phyloP scores from a whole-genome alignment of 805 yeast genomes.

The Groenewaldozyma salmanticensis region DNA sequence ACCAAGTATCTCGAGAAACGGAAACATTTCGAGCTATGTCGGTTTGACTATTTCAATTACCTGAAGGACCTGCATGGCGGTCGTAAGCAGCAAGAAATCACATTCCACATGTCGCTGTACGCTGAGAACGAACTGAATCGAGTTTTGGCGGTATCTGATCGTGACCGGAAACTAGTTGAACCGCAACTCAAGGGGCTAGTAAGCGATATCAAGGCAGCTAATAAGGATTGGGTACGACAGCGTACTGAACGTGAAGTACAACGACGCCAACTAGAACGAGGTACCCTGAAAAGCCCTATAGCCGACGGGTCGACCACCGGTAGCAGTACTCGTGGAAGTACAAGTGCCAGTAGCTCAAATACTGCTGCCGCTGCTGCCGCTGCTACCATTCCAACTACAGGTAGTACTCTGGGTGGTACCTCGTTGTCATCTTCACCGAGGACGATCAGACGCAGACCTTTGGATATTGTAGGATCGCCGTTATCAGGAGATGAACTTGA shows the following conservation, averaged over 20 bases:
- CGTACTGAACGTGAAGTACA: conserved; percentile 31
- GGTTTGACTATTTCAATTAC: conserved; percentile 34
- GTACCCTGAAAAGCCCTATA: conserved; percentile 10
- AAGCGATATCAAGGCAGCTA: conserved; percentile 26
- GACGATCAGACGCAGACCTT: not conserved
- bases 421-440: not conserved
- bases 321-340: not conserved
- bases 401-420: no score
- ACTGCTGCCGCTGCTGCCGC: not conserved
- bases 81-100: conserved; percentile 31
- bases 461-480: not conserved
- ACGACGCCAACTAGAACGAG: conserved; percentile 28
- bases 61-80: conserved; percentile 34
- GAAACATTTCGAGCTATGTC: conserved; percentile 31
- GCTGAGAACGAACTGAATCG: conserved; percentile 27
- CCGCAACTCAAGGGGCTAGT: conserved; percentile 26
- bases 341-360: not conserved
- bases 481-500: not conserved
- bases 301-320: not conserved
- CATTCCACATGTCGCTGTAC: conserved; percentile 28
- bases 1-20: conserved; percentile 32
- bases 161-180: conserved; percentile 19
- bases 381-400: not conserved
- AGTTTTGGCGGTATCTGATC: conserved; percentile 21
- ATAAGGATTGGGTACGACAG: conserved; percentile 30